Evolutionary conservation across 75 land plant genomes (phyloP).

Genomic region (Pinus albicaulis): DNA sequence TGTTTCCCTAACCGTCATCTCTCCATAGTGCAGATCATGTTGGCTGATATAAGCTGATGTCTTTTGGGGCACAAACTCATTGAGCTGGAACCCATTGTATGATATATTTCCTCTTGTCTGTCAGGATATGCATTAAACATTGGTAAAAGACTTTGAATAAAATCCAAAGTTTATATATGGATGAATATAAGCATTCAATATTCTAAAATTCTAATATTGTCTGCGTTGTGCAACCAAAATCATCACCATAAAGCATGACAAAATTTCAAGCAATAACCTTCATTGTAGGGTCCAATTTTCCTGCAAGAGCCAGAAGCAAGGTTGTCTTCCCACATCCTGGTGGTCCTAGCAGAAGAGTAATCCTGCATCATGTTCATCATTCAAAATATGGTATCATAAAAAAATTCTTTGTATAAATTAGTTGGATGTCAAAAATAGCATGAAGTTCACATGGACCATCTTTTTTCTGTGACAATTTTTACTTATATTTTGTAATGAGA

Average conservation of each 20-base stretch:
- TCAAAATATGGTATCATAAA: no score
- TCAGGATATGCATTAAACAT: neutral
- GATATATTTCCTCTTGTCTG: neutral
- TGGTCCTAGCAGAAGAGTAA: constrained; percentile 22
- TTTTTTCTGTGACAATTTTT: no score
- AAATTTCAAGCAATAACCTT: constrained; percentile 9
- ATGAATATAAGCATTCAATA: no score
- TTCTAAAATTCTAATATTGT: no score
- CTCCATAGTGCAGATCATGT: constrained; percentile 10
- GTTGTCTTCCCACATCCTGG: constrained; percentile 24
- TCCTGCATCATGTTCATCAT: constrained; percentile 5
- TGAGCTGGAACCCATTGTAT: constrained; percentile 10
- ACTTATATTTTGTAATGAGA: no score
- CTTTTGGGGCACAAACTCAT: constrained; percentile 14
- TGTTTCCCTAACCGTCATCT: constrained; percentile 19
- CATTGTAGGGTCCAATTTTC: constrained; percentile 12
- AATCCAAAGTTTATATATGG: no score
- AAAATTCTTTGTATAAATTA: no score
- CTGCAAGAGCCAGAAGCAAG: constrained; percentile 19
- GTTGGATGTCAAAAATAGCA: no score
- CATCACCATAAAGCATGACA: no score
- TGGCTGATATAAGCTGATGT: constrained; percentile 18
- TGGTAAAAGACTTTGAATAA: no score
- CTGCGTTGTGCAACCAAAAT: no score
- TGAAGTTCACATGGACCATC: no score